Evolutionary conservation across 2,329 filamentous ascomycete species (phyloP).

Genomic region (Penicillium occitanis): DNA sequence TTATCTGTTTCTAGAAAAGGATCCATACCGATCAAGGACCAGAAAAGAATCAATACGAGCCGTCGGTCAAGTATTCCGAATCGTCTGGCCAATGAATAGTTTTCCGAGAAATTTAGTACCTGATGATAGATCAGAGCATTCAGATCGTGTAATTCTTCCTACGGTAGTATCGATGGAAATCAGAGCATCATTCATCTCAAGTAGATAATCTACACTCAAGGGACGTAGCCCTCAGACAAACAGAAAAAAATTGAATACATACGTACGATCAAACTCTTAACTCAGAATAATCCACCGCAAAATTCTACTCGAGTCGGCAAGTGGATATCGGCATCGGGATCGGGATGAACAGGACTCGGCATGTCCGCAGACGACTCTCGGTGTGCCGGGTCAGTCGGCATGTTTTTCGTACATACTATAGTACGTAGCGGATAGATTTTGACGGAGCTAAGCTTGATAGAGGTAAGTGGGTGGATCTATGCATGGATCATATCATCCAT

Average conservation of each 20-base stretch:
- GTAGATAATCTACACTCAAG: too few relatives aligned
- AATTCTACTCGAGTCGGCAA: not conserved
- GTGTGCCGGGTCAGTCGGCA: constrained; percentile 10
- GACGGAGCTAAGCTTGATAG: not conserved
- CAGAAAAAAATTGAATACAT: too few relatives aligned
- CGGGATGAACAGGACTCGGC: not conserved
- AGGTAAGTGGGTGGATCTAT: not conserved
- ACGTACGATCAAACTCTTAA: too few relatives aligned
- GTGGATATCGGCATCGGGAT: not conserved
- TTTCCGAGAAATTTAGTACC: too few relatives aligned
- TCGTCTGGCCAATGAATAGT: too few relatives aligned
- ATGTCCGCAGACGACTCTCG: not conserved
- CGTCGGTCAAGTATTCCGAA: not conserved
- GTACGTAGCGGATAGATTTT: not conserved
- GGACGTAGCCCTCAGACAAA: too few relatives aligned
- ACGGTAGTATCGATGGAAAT: too few relatives aligned
- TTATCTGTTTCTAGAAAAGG: not conserved
- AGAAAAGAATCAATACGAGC: not conserved
- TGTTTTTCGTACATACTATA: not conserved
- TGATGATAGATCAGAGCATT: too few relatives aligned
- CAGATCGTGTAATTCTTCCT: too few relatives aligned
- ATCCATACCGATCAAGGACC: not conserved
- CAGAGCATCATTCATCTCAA: too few relatives aligned
- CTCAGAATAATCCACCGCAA: too few relatives aligned
- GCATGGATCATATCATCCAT: not conserved